Base-by-base conservation (phyloP, 2,329 filamentous ascomycete species). In the Cylindrodendrum hubeiense region DNA sequence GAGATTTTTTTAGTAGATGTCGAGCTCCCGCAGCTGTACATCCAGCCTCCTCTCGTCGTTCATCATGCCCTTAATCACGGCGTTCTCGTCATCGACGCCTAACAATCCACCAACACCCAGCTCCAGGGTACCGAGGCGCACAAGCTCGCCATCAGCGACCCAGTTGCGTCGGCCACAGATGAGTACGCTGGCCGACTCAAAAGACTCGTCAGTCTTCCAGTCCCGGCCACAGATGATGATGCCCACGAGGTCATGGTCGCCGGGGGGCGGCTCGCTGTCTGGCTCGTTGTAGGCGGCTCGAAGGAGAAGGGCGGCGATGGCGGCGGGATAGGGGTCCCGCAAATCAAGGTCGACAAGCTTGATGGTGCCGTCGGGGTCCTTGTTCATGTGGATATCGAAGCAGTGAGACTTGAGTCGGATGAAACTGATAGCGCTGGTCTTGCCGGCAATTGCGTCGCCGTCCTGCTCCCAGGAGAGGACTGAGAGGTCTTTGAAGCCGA, bases 391-490 rank as follows among this genome's bases (percentile, higher is more conserved):
- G 10, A 81, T 63, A 43, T 75, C 70, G 52, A 80, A 78, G 68
- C 75, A 79, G 60, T 75, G 79, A 1, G 78, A 78, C 39, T 72
- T 69, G 21, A 81, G 63, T 46, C 78, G 78, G 21, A 81, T 68
- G 54, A 79, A 80, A 26, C 69, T 66, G 30, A 79, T 69, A 12
- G 69, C 65, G 24, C 74, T 72, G 17, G 63, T 59, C 33, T 71
- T 76, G 10, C 68, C 64, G 6, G 72, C 65, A 26, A 79, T 78
- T 21, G 73, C 72, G 10, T 79, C 76, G n/a, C 74, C 77, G 24
- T 79, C 73, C 52, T 76, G 71, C 63, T 80, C 79, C 79, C 79
- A 81, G 6, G 76, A 74, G 12, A 79, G 71, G 15, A 80, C 69
- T 24, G 72, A 69, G 19, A 72, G 74, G 54, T 79, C 77, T 15